Base-by-base conservation (phyloP, 768 basidiomycete genomes). In the Clavaria fumosa region DNA sequence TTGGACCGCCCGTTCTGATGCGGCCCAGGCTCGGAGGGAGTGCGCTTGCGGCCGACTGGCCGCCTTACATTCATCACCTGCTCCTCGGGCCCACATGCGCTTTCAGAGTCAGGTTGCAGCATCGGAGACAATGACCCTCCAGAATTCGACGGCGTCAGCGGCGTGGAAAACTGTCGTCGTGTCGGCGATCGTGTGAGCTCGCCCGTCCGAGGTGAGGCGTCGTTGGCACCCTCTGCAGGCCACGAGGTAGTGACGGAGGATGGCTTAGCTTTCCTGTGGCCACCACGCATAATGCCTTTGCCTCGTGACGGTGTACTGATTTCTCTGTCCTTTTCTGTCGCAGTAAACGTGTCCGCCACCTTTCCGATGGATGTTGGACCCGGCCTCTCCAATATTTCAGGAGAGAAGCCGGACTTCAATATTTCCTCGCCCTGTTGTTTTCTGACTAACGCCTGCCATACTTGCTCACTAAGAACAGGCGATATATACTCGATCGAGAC, bases 401-500 rank as follows among this genome's bases (percentile, higher is more conserved):
- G 41, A 24, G 28, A 31, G 43, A 45, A 49, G 20, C 49, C 49
- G 41, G 37, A 35, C 26, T 45, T 45, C 28, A 38, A 18, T 18
- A 44, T 46, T 18, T 48, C 47, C 21, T 45, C 41, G 4, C 47
- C 37, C 12, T 41, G 37, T 35, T 42, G 43, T 36, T 43, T 42
- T 43, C 42, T 41, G 14, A 38, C 24, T 34, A 51, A 50, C 11
- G 43, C 43, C 22, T 50, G 40, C 52, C 49, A 54, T 11, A 49
- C 43, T 27, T 40, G 40, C 11, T 40, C 35, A 10, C 49, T 37
- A 38, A 55, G 34, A 20, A 22, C 42, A 5, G 58, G 58, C 24
- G 51, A 31, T 19, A 32, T 11, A 43, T 58, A 55, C 20, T 58
- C 53, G 37, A 60, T 54, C n/a, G 49, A 44, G 37, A 58, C 53